phyloP scores from a whole-genome alignment of 192 early-diverging fungal genomes.

The Coemansia sp. region DNA sequence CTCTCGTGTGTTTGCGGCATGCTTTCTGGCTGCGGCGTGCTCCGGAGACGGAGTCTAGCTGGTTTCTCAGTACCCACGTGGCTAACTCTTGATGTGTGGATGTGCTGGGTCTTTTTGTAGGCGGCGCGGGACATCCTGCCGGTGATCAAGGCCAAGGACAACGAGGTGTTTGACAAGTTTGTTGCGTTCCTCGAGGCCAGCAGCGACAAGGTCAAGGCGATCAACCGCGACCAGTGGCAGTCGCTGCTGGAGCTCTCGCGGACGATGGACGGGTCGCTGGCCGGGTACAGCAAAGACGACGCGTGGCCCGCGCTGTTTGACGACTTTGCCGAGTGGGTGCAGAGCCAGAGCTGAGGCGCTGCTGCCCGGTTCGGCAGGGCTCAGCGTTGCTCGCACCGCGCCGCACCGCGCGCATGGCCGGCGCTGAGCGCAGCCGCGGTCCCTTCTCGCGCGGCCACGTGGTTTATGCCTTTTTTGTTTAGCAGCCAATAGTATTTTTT shows the following conservation, averaged over 20 bases:
- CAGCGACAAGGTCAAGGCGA: slow-evolving; percentile 16
- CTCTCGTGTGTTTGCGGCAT: too few species aligned
- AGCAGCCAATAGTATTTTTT: too few species aligned
- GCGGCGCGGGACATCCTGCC: slow-evolving; percentile 20
- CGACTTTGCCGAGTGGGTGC: slow-evolving; percentile 38
- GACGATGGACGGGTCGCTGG: slow-evolving; percentile 11
- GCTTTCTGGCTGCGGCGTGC: too few species aligned
- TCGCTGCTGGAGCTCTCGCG: slow-evolving; percentile 34
- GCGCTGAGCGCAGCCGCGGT: too few species aligned
- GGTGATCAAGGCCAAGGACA: slow-evolving; percentile 11
- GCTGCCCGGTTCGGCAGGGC: background rate
- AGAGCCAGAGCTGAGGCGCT: background rate
- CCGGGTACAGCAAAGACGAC: slow-evolving; percentile 40
- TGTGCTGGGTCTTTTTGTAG: slow-evolving; percentile 26
- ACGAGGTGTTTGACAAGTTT: slow-evolving; percentile 31
- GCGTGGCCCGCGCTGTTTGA: slow-evolving; percentile 49
- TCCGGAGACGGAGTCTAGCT: too few species aligned
- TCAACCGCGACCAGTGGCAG: slow-evolving; percentile 49
- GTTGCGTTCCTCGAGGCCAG: slow-evolving; percentile 29
- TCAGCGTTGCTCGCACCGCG: too few species aligned
- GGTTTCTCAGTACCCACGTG: too few species aligned
- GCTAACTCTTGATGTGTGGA: too few species aligned
- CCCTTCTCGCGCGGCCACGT: too few species aligned
- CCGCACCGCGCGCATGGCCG: too few species aligned
- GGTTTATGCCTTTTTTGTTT: background rate